These are phyloP conservation scores for Pseudogymnoascus sp. DNA, from an alignment of 2,329 filamentous ascomycete species.

Conservation along the genomic window DNA sequence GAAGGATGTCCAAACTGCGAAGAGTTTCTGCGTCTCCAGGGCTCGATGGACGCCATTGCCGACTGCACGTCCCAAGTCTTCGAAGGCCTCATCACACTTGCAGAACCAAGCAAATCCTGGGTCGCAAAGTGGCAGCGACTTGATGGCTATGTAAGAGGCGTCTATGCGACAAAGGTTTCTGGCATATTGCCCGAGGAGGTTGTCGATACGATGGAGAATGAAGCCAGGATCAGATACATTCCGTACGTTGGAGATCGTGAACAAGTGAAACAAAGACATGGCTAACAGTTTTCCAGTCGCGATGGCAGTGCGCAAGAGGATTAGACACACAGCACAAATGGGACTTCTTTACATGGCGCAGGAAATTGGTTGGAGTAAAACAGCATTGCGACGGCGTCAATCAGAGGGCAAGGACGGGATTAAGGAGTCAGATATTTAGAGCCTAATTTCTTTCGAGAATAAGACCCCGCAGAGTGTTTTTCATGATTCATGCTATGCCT, in stretches of 20 bases:
- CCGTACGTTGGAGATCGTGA: constrained; percentile 35
- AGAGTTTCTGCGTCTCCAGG: constrained; percentile 74
- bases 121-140: constrained; percentile 94
- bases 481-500: background rate
- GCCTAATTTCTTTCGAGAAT: constrained; percentile 10
- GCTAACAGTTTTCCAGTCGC: constrained; percentile 33
- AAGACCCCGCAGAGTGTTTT: background rate
- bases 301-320: constrained; percentile 48
- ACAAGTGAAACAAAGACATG: background rate
- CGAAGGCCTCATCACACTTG: constrained; percentile 80
- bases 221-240: constrained; percentile 56
- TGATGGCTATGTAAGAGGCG: constrained; percentile 76
- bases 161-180: constrained; percentile 92
- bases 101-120: constrained; percentile 79
- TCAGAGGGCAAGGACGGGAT: constrained; percentile 18
- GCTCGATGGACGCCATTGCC: constrained; percentile 71
- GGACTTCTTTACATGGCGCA: constrained; percentile 6
- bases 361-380: background rate
- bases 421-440: constrained; percentile 15
- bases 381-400: constrained; percentile 6
- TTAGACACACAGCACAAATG: constrained; percentile 6
- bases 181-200: constrained; percentile 66
- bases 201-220: constrained; percentile 50
- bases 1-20: constrained; percentile 97
- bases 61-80: constrained; percentile 95